Evolutionary conservation across 805 yeast species (phyloP), one percentile per base, ranked within the genome.

Genomic region (Allodekkera sacchari): DNA sequence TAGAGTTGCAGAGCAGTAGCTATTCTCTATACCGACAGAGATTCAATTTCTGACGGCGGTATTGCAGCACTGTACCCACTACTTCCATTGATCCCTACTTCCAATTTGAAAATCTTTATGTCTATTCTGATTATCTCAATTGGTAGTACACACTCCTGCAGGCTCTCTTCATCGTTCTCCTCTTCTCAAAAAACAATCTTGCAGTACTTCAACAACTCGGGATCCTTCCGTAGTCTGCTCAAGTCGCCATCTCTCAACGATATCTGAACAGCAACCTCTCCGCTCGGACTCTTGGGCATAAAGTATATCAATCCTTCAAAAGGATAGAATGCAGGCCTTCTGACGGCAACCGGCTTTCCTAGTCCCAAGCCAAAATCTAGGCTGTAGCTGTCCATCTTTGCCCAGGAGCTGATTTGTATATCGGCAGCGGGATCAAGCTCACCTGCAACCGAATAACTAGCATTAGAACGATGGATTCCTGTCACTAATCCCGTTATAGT

Each of bases 301-400:
- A 28, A 28, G 24, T 28, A 20, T 13, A 19, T 20, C 9, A 28
- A 28, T 19, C 25, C 31, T 13, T 19, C 25, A 20, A 19, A 13
- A 6, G 24, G 13, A 5, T 13, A 3, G 16, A 20, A 28, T 20
- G n/a, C 17, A 15, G 31, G 31, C 16, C 24, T 28, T 28, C 31
- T 28, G 5, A 28, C 30, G 11, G 30, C 30, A 9, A 27, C 13
- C 9, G 30, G 30, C 7, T 27, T 27, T 11, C 30, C 30, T 11
- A 27, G 22, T n/a, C 30, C 30, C 11, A 27, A 11, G 10, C 15
- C 15, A 18, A 27, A 27, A n/a, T 27, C 30, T 11, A 27, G 20
- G 12, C 18, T 17, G 18, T 16, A 27, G 15, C 22, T 18, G 11
- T 27, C 15, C 10, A 27, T 9, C 7, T 18, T 18, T 7, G 30